These are phyloP conservation scores for Globisporangium mamillatum DNA, from an alignment of 352 stramenopile species.

Conservation along the genomic window DNA sequence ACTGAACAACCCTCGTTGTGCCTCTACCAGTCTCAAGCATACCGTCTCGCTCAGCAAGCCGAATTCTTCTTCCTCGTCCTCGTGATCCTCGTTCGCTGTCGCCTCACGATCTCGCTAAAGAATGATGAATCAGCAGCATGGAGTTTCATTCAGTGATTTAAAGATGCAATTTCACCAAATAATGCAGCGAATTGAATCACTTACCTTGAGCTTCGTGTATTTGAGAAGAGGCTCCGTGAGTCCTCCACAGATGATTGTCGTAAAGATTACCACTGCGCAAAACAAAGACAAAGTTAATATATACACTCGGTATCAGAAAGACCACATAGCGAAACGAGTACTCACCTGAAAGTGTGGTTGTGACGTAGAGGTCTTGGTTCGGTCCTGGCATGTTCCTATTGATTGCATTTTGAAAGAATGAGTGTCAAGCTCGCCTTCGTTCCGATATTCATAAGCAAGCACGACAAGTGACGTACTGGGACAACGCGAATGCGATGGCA, in stretches of 20 bases:
- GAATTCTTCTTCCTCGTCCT: slow-evolving; percentile 38
- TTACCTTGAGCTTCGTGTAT: slow-evolving; percentile 68
- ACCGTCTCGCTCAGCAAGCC: slow-evolving; percentile 39
- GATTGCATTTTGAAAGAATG: neutral
- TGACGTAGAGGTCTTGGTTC: slow-evolving; percentile 88
- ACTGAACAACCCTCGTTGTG: neutral
- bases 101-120: slow-evolving; percentile 16
- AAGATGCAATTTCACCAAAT: neutral
- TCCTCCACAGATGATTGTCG: slow-evolving; percentile 93
- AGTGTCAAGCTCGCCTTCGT: neutral
- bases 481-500: slow-evolving; percentile 82
- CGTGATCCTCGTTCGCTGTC: slow-evolving; percentile 3
- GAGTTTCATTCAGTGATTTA: neutral
- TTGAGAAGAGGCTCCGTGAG: slow-evolving; percentile 89
- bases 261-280: slow-evolving; percentile 92
- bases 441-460: neutral
- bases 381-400: slow-evolving; percentile 91
- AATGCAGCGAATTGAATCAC: neutral
- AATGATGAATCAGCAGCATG: neutral
- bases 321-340: neutral
- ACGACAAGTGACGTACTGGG: slow-evolving; percentile 42
- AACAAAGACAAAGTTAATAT: neutral
- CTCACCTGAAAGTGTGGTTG: slow-evolving; percentile 60
- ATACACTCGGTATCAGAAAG: neutral
- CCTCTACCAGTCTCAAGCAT: neutral